A percentile compares a stretch with the other conserved stretches of the same genome.
These are phyloP conservation scores for Pichia deserticola DNA, from an alignment of 805 yeast genomes.

Conservation along the genomic window DNA sequence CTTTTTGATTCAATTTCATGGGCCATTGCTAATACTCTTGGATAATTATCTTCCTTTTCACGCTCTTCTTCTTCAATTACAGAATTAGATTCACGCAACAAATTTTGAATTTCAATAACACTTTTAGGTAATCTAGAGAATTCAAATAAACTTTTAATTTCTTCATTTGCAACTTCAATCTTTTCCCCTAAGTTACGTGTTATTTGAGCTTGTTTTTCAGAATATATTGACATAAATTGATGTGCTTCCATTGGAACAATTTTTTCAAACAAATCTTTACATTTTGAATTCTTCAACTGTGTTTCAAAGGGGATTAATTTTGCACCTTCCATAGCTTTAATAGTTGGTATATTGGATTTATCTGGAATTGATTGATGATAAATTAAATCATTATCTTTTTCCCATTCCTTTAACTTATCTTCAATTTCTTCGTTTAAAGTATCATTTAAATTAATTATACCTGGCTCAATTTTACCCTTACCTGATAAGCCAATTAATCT, in stretches of 20 bases:
- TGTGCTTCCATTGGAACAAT: conserved; percentile 84
- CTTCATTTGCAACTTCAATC: conserved; percentile 72
- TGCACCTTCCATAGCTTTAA: conserved; percentile 64
- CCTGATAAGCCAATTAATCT: background rate
- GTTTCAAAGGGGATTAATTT: conserved; percentile 50
- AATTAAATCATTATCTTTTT: conserved; percentile 83
- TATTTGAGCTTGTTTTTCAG: conserved; percentile 80
- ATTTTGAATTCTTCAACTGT: conserved; percentile 38
- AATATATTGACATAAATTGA: conserved; percentile 78
- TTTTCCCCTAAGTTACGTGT: conserved; percentile 68
- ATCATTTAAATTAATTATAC: conserved; percentile 1
- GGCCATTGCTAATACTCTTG: conserved; percentile 33
- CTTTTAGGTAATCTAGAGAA: conserved; percentile 69
- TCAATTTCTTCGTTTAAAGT: conserved; percentile 13
- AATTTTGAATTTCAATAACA: conserved; percentile 43
- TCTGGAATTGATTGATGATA: conserved; percentile 75
- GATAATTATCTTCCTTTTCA: conserved; percentile 30
- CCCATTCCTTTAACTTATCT: conserved; percentile 33
- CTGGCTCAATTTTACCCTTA: background rate
- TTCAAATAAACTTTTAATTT: conserved; percentile 71
- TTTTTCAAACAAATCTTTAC: conserved; percentile 60
- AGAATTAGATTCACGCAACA: conserved; percentile 13
- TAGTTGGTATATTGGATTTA: conserved; percentile 49
- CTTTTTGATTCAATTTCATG: conserved; percentile 20
- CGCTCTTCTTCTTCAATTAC: conserved; percentile 13